phyloP scores from a whole-genome alignment of 192 early-diverging fungal genomes.

The Entomortierella lignicola region DNA sequence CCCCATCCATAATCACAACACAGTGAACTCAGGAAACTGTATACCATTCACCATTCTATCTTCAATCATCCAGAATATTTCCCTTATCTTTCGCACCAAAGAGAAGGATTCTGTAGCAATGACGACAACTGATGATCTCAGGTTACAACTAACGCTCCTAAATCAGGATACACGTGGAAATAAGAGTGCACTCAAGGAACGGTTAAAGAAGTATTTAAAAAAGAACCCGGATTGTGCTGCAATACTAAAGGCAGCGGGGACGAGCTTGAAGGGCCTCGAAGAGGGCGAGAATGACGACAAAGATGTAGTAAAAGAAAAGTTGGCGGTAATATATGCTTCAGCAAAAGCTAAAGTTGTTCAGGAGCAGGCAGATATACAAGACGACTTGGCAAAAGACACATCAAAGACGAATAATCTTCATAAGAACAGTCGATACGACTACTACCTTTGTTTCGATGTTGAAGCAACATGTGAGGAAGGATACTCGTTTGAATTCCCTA shows the following conservation, averaged over 20 bases:
- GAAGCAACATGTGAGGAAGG: conserved; percentile 83
- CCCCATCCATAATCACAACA: no score
- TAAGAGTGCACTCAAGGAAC: conserved; percentile 57
- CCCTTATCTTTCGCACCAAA: neutral
- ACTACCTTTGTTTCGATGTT: conserved; percentile 81
- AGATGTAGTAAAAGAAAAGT: neutral
- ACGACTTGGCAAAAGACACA: neutral
- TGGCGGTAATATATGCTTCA: neutral
- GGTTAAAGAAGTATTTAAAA: conserved; percentile 57
- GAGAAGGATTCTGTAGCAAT: neutral
- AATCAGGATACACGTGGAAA: conserved; percentile 60
- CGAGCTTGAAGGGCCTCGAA: neutral
- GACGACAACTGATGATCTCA: conserved; percentile 9
- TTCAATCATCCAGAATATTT: neutral
- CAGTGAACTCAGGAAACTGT: no score
- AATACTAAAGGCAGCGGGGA: neutral
- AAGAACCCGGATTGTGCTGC: neutral
- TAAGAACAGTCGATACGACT: conserved; percentile 59
- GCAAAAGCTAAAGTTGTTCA: conserved; percentile 3
- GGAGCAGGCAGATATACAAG: neutral
- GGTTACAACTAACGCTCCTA: conserved; percentile 50
- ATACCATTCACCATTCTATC: neutral
- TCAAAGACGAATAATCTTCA: neutral
- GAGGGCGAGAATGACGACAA: conserved; percentile 4
- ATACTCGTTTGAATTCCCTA: conserved; percentile 65